Base-by-base conservation (phyloP, 139 green algal genomes). In the Chlorella sp. region DNA sequence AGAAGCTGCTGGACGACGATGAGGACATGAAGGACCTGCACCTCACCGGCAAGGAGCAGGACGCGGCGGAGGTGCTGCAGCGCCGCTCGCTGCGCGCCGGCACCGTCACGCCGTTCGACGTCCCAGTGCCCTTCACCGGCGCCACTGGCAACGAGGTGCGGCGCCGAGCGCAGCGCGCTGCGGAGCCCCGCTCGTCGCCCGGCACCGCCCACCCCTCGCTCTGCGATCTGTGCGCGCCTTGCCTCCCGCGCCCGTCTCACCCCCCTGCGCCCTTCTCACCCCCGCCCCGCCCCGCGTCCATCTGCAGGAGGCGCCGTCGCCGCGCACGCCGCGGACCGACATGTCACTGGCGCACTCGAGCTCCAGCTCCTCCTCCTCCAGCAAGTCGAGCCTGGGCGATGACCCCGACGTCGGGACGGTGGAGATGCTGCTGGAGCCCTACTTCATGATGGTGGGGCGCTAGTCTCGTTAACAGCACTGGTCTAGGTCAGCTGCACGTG, bases 401-500 rank as follows among this genome's bases (percentile, higher is more conserved):
- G 77, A 83, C 43, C 69, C 77, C 35, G 78, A 66, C 38, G 71
- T 78, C 8, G 71, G 65, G 51, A 71, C 51, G 80, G 91, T 95
- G 64, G 91, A 94, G 82, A 93, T 94, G 88, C 61, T 95, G 21
- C 73, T 95, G 76, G 91, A 95, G 77, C 77, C 86, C 15, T 94
- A 95, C 64, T 88, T 90, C 65, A 83, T 87, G 76, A 82, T 89
- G 60, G 66, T 63, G 56, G 23, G 56, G 23, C 23, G 56, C 23
- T 15, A 38, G 19, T 63, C 23, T 29, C n/a, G n/a, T n/a, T n/a
- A n/a, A n/a, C n/a, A n/a, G n/a, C n/a, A n/a, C n/a, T n/a, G n/a
- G n/a, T n/a, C n/a, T n/a, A n/a, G n/a, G n/a, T n/a, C n/a, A n/a
- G n/a, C n/a, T n/a, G n/a, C n/a, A n/a, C n/a, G n/a, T n/a, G n/a